Evolutionary conservation across 495 filamentous ascomycete genomes (phyloP), one percentile per base, ranked within the genome.

Genomic region (Aspergillus sclerotiicarbonarius): DNA sequence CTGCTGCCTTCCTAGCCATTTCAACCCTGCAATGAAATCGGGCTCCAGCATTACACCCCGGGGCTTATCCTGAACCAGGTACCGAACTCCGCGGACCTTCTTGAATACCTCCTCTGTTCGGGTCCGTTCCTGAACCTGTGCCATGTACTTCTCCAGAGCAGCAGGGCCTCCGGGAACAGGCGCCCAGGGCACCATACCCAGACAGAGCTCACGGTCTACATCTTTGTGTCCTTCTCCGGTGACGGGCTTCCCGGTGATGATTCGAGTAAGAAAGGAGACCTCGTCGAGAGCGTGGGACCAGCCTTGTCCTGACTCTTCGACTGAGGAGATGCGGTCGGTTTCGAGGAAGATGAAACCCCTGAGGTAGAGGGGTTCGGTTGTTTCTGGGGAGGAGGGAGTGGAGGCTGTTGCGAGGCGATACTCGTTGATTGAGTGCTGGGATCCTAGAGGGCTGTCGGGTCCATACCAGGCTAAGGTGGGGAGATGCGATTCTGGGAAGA

Each of bases 331-430:
- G 43, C 90, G 87, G 73, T 95, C 91, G 15, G 88, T 84, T 71
- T 96, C 92, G 41, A 95, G 65, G 71, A 91, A 88, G 49, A 96
- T 80, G 73, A 91, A 92, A 16, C 89, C 90, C 7, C 80, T 72
- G 9, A 87, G 58, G 7, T 64, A 65, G 16, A 67, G 64, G 2
- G 52, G 10, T 0, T 63, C 16, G 10, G 31, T 45, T 25, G 60
- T 37, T 46, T 33, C 39, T 47, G 53, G 31, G 18, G 56, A 9
- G 19, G 60, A 56, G 31, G 66, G 16, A 12, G 52, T 16, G 8
- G 61, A 53, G 39, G 60, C 58, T 30, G 62, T 66, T 8, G 73
- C 74, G 7, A 55, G 32, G 18, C 66, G 66, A 69, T 86, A 90
- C 61, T 90, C 80, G 51, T 79, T 66, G 41, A 89, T 59, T n/a